These are phyloP conservation scores for Ogataea henricii DNA, from an alignment of 805 yeast genomes.

Conservation along the genomic window DNA sequence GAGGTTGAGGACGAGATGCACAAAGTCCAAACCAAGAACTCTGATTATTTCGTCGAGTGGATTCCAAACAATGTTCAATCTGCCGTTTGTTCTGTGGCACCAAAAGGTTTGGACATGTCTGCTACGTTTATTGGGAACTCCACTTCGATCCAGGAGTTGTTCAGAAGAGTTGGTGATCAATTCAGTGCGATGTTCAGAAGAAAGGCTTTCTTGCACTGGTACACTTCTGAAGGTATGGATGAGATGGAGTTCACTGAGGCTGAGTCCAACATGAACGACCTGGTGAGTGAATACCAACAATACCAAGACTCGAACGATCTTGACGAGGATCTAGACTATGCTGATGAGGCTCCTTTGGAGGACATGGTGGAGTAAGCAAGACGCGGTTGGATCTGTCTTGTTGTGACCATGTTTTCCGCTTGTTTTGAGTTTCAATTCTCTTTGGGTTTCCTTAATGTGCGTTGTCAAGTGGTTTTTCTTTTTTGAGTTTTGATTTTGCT, in stretches of 20 bases:
- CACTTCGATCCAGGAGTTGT: slow-evolving; percentile 88
- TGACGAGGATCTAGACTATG: slow-evolving; percentile 73
- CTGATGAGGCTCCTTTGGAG: slow-evolving; percentile 62
- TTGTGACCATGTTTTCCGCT: slow-evolving; percentile 11
- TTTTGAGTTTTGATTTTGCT: slow-evolving; percentile 13
- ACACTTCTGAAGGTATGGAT: slow-evolving; percentile 95
- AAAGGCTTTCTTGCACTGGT: slow-evolving; percentile 96
- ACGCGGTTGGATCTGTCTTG: slow-evolving; percentile 7
- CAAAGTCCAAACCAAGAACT: slow-evolving; percentile 78
- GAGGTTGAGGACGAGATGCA: slow-evolving; percentile 95
- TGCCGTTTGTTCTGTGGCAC: slow-evolving; percentile 89
- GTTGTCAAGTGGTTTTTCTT: slow-evolving; percentile 15
- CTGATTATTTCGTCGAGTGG: slow-evolving; percentile 90
- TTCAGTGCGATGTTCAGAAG: slow-evolving; percentile 91
- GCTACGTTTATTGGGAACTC: slow-evolving; percentile 94
- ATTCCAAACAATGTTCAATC: slow-evolving; percentile 95
- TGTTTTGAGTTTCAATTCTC: slow-evolving; percentile 14
- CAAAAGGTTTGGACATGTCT: slow-evolving; percentile 80
- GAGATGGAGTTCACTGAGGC: slow-evolving; percentile 94
- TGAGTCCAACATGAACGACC: slow-evolving; percentile 85
- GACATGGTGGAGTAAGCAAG: slow-evolving; percentile 40
- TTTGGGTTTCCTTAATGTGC: slow-evolving; percentile 16
- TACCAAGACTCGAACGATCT: slow-evolving; percentile 82
- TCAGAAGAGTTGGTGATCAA: slow-evolving; percentile 86
- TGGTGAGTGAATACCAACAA: slow-evolving; percentile 88